Base-by-base conservation (phyloP, 495 filamentous ascomycete species). In the Apodospora peruviana region DNA sequence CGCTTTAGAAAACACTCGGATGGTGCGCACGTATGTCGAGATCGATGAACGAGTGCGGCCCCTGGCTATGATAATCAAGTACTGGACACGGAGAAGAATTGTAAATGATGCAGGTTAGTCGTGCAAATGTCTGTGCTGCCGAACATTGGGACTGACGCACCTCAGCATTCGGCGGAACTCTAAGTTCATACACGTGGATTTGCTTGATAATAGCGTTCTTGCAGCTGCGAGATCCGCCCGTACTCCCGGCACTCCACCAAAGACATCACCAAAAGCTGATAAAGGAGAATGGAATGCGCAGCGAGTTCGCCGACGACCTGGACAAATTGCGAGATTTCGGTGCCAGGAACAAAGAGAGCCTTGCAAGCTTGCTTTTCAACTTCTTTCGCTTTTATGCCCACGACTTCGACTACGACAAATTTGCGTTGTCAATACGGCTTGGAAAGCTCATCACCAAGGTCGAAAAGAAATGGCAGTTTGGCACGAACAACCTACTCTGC, bases 111-210 rank as follows among this genome's bases (percentile, higher is more conserved):
- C 93, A 64, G 90, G 90, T 93, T 72, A 69, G 86, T 71, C 14
- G 40, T 48, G 49, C 17, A 29, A 11, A 18, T 49, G n/a, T 50
- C 21, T 37, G 5, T n/a, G 34, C 25, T 17, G 3, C 19, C 17
- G 5, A 20, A 47, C 54, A 25, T 46, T 11, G 21, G 27, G 47
- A 37, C 59, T 43, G 10, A 25, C 41, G 27, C 58, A 3, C 23
- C 11, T 14, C 10, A 95, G 91, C 86, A 32, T 82, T 91, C 58
- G 93, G 94, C 47, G 94, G 90, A 37, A 98, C 93, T 5, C 72
- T 98, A 20, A 96, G 93, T 65, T 97, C 94, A 9, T 98, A 98
- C 60, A 95, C 93, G n/a, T 98, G 93, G 93, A 96, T 96, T 64
- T 97, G 93, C 71, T 82, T 97, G 80, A 95, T 97, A 53, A 85